phyloP scores from a whole-genome alignment of 768 basidiomycete genomes.

The Tubosaeta sp. region DNA sequence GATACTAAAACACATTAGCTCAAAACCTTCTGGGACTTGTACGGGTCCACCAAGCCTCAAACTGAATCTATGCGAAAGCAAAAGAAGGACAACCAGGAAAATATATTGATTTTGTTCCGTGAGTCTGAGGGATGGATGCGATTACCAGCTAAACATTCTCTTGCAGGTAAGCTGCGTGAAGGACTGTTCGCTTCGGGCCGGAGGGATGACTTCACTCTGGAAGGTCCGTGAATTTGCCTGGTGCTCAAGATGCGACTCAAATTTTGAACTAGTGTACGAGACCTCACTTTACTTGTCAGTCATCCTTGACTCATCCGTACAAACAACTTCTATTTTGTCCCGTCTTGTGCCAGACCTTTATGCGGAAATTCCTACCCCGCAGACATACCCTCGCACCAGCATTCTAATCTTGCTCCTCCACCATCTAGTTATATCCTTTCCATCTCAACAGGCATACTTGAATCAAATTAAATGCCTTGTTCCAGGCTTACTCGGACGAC shows the following conservation, averaged over 20 bases:
- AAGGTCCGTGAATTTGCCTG: conserved; percentile 45
- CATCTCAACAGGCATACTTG: conserved; percentile 56
- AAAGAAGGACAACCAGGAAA: conserved; percentile 53
- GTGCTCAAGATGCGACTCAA: neutral
- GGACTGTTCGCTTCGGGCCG: conserved; percentile 61
- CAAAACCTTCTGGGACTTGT: conserved; percentile 41
- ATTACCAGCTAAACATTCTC: neutral
- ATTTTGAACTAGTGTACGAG: conserved; percentile 54
- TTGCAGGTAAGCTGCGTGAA: conserved; percentile 69
- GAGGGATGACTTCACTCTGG: conserved; percentile 56
- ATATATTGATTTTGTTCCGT: conserved; percentile 73
- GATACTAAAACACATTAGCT: conserved; percentile 35
- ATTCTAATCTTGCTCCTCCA: conserved; percentile 54
- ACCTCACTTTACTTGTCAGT: conserved; percentile 64
- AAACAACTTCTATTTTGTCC: conserved; percentile 59
- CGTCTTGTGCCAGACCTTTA: conserved; percentile 54
- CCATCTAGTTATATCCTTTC: conserved; percentile 53
- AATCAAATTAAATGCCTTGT: conserved; percentile 18
- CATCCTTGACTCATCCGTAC: conserved; percentile 56
- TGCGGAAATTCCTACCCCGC: conserved; percentile 12
- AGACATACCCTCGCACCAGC: conserved; percentile 27
- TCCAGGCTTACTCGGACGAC: conserved; percentile 35
- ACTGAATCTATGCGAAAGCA: conserved; percentile 29
- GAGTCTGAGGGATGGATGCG: conserved; percentile 22
- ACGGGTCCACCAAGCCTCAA: conserved; percentile 20